Percentiles rank a stretch among this genome's conserved stretches.
These are phyloP conservation scores for Panicum hallii DNA, from an alignment of 202 grass and related monocot species.

Conservation along the genomic window DNA sequence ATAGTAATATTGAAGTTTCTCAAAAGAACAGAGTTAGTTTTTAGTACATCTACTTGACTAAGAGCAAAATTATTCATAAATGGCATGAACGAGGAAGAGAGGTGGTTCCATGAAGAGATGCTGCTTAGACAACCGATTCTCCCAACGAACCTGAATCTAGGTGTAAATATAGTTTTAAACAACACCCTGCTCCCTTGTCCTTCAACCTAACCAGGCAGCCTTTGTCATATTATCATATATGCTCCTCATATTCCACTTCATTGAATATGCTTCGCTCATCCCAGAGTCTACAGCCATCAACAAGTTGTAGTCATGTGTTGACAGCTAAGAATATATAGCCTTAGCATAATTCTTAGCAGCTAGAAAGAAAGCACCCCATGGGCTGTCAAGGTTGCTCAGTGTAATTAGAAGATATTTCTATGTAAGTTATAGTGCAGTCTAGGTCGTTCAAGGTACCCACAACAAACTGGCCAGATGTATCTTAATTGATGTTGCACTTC, in stretches of 20 bases:
- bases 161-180: constrained; percentile 21
- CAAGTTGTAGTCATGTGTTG: background rate
- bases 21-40: background rate
- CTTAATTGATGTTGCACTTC: background rate
- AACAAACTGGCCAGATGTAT: constrained; percentile 12
- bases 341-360: background rate
- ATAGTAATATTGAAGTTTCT: background rate
- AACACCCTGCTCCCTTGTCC: background rate
- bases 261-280: too few relatives aligned
- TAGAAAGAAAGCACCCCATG: constrained; percentile 14
- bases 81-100: background rate
- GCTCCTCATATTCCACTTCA: too few relatives aligned
- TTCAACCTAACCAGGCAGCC: constrained; percentile 6
- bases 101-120: constrained; percentile 7
- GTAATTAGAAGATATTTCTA: background rate
- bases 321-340: constrained; percentile 4
- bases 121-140: constrained; percentile 15
- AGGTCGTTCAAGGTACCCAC: background rate
- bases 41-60: background rate
- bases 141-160: constrained; percentile 13
- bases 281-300: background rate
- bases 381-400: background rate
- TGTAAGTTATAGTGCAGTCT: background rate
- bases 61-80: background rate
- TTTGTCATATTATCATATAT: too few relatives aligned